These are phyloP conservation scores for Cladosporium sp. DNA, from an alignment of 2,329 filamentous ascomycete genomes.

Conservation along the genomic window DNA sequence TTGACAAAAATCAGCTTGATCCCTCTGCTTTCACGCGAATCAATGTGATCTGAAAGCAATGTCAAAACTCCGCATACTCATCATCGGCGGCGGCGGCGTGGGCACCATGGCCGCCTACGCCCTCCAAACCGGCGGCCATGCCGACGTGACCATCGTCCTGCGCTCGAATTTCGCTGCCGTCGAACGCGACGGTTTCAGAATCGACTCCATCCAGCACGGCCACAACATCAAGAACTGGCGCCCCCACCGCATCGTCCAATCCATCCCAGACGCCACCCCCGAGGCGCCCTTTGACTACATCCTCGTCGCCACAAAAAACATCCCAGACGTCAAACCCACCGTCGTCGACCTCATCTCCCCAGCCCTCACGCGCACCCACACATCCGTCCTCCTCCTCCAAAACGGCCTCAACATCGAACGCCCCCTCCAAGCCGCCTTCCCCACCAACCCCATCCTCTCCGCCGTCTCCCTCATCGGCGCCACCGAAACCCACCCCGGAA, in stretches of 20 bases:
- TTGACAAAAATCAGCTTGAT: no score
- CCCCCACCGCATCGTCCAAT: constrained; percentile 37
- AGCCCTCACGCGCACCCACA: constrained; percentile 46
- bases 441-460: constrained; percentile 44
- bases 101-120: constrained; percentile 52
- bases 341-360: constrained; percentile 42
- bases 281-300: constrained; percentile 46
- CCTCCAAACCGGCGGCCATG: constrained; percentile 45
- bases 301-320: constrained; percentile 53
- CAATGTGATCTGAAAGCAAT: background rate
- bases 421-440: constrained; percentile 46
- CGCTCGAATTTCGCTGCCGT: constrained; percentile 52
- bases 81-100: constrained; percentile 52
- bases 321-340: constrained; percentile 47
- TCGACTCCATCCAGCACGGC: constrained; percentile 52
- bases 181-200: constrained; percentile 44
- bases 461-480: constrained; percentile 50
- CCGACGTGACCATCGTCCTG: constrained; percentile 49
- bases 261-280: constrained; percentile 36
- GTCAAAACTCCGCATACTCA: constrained; percentile 39
- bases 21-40: no score
- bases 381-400: constrained; percentile 52
- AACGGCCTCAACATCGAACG: constrained; percentile 60
- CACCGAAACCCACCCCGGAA: constrained; percentile 42
- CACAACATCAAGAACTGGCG: constrained; percentile 41